Base-by-base conservation (phyloP, 1,284 basidiomycete species). In the Sanguinoderma infundibulare region DNA sequence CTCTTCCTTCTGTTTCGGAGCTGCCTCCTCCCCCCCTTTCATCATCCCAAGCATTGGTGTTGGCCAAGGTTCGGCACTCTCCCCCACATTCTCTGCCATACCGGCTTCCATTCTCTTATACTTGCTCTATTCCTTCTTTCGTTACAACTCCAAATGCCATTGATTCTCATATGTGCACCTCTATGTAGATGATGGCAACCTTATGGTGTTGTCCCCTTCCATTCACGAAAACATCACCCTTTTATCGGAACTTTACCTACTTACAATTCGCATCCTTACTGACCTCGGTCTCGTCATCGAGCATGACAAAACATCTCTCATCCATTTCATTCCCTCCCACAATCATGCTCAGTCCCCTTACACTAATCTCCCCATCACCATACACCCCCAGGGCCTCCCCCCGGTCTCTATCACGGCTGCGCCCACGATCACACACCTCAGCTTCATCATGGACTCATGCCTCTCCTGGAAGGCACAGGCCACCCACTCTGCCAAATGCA, bases 171-270 rank as follows among this genome's bases (percentile, higher is more conserved):
- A 44, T 22, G 6, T 26, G 12, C 42, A 44, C 24, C n/a, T 44
- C 55, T 67, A 58, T 15, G 66, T 67, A 2, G 66, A 67, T 24
- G 60, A 67, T 49, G 66, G 66, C 10, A 44, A 57, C 14, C 39
- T 61, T 28, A 24, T 59, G 1, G 62, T 39, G 9, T 32, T 53
- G 1, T 40, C 56, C 2, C 47, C 44, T 1, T 50, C 53, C 8
- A 28, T 58, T 0, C 10, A 4, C 1, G 1, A 5, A 2, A 59
- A 61, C 32, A 28, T 40, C 35, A 9, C 1, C 0, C 1, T 52
- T 9, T 38, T 63, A 14, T 15, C 15, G 0, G 50, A 24, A 2
- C 24, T 32, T 0, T 59, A 61, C 20, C n/a, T 9, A 1, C 30
- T 53, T 1, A 46, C 55, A 0, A 17, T 2, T 0, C 2, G 0